Percentiles rank a stretch among this genome's conserved stretches.
These are phyloP conservation scores for Annulohypoxylon bovei DNA, from an alignment of 495 filamentous ascomycete genomes.

Conservation along the genomic window DNA sequence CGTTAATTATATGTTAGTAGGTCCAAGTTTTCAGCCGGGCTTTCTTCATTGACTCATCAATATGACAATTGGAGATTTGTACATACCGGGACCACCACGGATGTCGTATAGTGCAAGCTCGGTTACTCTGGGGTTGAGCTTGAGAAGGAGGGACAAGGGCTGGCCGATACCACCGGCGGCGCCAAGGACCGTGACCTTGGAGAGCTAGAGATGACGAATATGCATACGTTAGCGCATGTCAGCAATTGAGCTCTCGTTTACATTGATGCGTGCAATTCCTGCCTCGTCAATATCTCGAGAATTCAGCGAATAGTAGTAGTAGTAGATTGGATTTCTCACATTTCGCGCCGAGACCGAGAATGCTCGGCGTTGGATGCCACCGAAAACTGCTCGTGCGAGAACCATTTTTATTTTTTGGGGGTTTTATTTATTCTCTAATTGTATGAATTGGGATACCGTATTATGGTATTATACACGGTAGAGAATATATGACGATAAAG, in stretches of 20 bases:
- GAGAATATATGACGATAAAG: constrained; percentile 10
- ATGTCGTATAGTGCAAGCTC: constrained; percentile 98
- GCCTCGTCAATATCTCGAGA: background rate
- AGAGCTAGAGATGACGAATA: constrained; percentile 67
- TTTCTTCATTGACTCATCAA: background rate
- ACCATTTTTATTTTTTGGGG: constrained; percentile 40
- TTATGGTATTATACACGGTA: background rate
- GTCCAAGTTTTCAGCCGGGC: too few species aligned
- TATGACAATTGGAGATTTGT: constrained; percentile 11
- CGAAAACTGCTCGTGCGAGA: constrained; percentile 45
- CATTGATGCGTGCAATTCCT: background rate
- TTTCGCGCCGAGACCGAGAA: constrained; percentile 93
- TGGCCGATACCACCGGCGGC: constrained; percentile 98
- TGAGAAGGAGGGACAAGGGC: constrained; percentile 94
- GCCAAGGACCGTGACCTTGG: constrained; percentile 96
- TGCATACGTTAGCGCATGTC: constrained; percentile 17
- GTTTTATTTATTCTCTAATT: constrained; percentile 9
- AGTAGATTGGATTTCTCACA: constrained; percentile 62
- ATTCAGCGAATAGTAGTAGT: constrained; percentile 11
- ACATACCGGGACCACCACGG: constrained; percentile 87
- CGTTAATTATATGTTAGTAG: constrained; percentile 27
- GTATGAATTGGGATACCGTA: background rate
- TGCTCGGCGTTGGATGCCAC: constrained; percentile 79
- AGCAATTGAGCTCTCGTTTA: constrained; percentile 20
- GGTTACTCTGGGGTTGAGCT: constrained; percentile 92